These are phyloP conservation scores for Leishmania turanica DNA, from an alignment of 208 protist species.

Conservation along the genomic window DNA sequence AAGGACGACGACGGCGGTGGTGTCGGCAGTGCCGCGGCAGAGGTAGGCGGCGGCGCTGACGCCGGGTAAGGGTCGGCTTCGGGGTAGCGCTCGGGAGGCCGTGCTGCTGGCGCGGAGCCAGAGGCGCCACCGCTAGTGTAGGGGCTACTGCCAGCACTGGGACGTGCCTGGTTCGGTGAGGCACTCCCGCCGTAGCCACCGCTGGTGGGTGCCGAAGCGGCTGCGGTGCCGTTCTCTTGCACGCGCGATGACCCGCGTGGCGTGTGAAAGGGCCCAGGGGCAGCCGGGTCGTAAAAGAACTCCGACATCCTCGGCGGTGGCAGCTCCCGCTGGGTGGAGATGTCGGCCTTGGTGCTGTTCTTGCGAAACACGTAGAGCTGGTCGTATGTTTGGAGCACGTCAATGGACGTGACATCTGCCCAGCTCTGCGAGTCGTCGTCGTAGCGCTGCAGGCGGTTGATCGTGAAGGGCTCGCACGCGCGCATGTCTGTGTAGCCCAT, in stretches of 20 bases:
- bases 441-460: conserved; percentile 69
- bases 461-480: conserved; percentile 75
- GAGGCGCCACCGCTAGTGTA: neutral
- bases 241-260: neutral
- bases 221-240: neutral
- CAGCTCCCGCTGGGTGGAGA: conserved; percentile 74
- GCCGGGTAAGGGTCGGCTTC: conserved; percentile 9
- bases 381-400: conserved; percentile 63
- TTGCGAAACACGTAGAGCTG: conserved; percentile 86
- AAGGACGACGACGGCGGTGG: conserved; percentile 18
- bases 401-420: conserved; percentile 44
- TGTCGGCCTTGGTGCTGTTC: conserved; percentile 75
- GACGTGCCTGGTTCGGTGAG: neutral
- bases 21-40: neutral
- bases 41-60: conserved; percentile 9
- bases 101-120: neutral
- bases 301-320: conserved; percentile 53
- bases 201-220: conserved; percentile 1
- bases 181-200: conserved; percentile 8
- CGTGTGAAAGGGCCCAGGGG: neutral
- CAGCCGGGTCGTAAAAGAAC: conserved; percentile 35
- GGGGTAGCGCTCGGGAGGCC: neutral
- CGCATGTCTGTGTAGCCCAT: conserved; percentile 42
- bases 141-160: conserved; percentile 10
- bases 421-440: conserved; percentile 73